Percentiles rank a stretch among this genome's conserved stretches.
Conservation (phyloP, 108 stramenopile genomes). For the Cyclotella cryptica region DNA sequence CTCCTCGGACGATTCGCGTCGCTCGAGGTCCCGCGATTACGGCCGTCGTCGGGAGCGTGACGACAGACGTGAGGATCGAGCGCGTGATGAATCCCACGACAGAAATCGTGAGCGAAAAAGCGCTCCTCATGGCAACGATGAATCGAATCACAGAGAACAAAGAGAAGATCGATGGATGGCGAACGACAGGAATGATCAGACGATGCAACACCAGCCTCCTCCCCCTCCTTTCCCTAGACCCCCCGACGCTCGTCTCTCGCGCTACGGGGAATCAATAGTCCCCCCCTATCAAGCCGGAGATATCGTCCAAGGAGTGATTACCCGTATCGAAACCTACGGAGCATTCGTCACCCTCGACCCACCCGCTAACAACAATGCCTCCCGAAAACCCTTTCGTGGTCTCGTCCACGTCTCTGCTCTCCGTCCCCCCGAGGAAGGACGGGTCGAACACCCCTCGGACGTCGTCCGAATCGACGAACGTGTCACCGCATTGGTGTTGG, state of each 20-base stretch:
- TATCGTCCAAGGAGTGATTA: conserved; percentile 65
- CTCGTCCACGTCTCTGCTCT: conserved; percentile 74
- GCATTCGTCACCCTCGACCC: conserved; percentile 71
- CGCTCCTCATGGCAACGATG: neutral
- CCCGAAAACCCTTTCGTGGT: conserved; percentile 41
- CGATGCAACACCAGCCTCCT: neutral
- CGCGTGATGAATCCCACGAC: neutral
- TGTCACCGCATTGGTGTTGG: conserved; percentile 63
- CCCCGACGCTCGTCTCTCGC: neutral
- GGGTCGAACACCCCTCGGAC: conserved; percentile 66
- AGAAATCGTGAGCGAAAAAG: neutral
- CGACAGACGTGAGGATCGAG: neutral
- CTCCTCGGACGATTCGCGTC: neutral
- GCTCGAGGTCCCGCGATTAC: neutral
- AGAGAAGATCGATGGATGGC: too few species aligned
- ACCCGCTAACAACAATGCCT: neutral
- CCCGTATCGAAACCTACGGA: conserved; percentile 82
- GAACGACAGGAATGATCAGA: too few species aligned
- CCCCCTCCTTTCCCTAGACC: neutral
- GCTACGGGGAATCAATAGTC: conserved; percentile 8
- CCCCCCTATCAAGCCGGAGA: conserved; percentile 50
- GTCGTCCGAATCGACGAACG: conserved; percentile 53
- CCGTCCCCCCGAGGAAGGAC: conserved; percentile 58
- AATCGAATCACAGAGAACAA: neutral
- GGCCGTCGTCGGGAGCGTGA: neutral